phyloP scores from a whole-genome alignment of 2,329 filamentous ascomycete species.

The Cucurbitaria berberidis region DNA sequence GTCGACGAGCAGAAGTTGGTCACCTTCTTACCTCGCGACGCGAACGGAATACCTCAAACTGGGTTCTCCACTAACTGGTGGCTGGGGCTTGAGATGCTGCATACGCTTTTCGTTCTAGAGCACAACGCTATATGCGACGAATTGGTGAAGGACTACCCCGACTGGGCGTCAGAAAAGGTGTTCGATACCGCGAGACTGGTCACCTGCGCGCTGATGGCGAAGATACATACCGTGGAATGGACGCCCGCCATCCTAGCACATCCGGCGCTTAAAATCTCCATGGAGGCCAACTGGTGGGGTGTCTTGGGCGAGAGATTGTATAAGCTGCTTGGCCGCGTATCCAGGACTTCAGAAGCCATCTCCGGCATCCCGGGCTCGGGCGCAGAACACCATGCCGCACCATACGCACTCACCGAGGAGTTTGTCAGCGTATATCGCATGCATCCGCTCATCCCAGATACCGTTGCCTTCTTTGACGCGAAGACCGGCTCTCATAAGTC shows the following conservation, averaged over 20 bases:
- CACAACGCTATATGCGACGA: constrained; percentile 55
- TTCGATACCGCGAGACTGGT: constrained; percentile 55
- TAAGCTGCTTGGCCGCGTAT: constrained; percentile 52
- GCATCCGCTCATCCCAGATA: constrained; percentile 52
- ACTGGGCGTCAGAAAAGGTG: constrained; percentile 50
- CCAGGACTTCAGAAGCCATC: constrained; percentile 48
- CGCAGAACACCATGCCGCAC: constrained; percentile 47
- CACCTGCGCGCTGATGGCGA: constrained; percentile 57
- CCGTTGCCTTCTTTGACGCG: constrained; percentile 47
- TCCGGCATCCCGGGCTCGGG: constrained; percentile 51
- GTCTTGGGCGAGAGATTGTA: constrained; percentile 51
- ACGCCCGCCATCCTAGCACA: constrained; percentile 57
- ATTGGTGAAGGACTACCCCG: constrained; percentile 45
- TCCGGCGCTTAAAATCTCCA: constrained; percentile 52
- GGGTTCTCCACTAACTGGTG: constrained; percentile 57
- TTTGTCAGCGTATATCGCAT: constrained; percentile 55
- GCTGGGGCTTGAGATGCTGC: constrained; percentile 55
- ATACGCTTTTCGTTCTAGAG: constrained; percentile 56
- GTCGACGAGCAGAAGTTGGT: constrained; percentile 43
- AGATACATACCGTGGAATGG: constrained; percentile 59
- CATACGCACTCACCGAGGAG: constrained; percentile 54
- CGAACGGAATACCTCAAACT: constrained; percentile 48
- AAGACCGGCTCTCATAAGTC: constrained; percentile 35
- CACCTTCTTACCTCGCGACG: constrained; percentile 51
- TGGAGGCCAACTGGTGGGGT: constrained; percentile 57